A percentile compares a stretch with the other conserved stretches of the same genome.
Conservation (phyloP, 306 rosid species). For the Quillaja saponaria region DNA sequence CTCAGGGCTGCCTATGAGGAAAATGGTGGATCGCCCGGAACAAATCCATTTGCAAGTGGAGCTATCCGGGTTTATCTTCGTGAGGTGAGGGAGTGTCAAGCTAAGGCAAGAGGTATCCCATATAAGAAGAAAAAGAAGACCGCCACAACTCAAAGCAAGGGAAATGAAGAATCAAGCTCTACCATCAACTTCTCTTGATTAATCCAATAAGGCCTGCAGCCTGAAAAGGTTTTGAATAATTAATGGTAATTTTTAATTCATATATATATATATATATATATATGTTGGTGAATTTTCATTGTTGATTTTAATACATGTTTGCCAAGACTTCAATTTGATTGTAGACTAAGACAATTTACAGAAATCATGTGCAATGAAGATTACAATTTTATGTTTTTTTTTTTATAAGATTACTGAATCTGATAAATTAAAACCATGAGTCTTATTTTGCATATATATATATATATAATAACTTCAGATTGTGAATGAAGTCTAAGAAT, state of each 20-base stretch:
- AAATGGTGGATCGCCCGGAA: slow-evolving; percentile 76
- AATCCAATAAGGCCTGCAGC: background rate
- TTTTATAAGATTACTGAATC: background rate
- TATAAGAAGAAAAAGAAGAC: slow-evolving; percentile 94
- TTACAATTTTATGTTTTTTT: background rate
- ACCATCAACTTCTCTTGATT: slow-evolving; percentile 56
- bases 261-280: background rate
- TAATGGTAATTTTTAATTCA: slow-evolving; percentile 37
- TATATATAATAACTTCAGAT: slow-evolving; percentile 2
- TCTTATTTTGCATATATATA: too few species aligned
- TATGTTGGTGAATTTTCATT: slow-evolving; percentile 1
- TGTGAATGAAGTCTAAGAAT: slow-evolving; percentile 10
- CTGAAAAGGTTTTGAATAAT: slow-evolving; percentile 18
- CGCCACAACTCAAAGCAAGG: slow-evolving; percentile 42
- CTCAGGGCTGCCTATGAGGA: slow-evolving; percentile 97
- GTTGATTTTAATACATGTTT: background rate
- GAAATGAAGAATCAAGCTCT: slow-evolving; percentile 46
- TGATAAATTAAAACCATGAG: background rate
- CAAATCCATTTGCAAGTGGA: slow-evolving; percentile 79
- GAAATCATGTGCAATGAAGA: background rate
- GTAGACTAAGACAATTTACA: background rate
- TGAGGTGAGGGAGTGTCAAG: slow-evolving; percentile 88
- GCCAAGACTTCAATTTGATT: slow-evolving; percentile 1
- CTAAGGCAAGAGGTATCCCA: slow-evolving; percentile 94
- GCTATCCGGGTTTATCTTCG: slow-evolving; percentile 81